Evolutionary conservation across 2,329 filamentous ascomycete genomes (phyloP).

Genomic region (Apiospora aurea): DNA sequence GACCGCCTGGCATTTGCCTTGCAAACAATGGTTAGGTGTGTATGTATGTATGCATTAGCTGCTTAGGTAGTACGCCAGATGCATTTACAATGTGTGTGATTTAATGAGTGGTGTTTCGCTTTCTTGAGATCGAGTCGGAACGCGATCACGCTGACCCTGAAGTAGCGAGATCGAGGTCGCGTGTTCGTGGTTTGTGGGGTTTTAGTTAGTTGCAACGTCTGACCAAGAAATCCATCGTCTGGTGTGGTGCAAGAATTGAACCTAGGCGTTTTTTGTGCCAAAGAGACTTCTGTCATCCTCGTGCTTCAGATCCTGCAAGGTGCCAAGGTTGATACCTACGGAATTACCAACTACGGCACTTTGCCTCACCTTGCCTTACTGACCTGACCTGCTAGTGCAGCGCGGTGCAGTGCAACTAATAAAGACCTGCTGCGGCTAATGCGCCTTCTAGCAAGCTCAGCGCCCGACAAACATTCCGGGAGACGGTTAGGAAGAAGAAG

Average conservation of each 20-base stretch:
- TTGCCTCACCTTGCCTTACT: neutral
- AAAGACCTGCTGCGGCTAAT: neutral
- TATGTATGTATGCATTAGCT: neutral
- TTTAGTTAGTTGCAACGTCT: slow-evolving; percentile 19
- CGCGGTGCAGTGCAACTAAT: neutral
- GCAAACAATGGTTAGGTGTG: neutral
- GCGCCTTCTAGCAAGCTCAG: neutral
- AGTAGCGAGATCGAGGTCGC: slow-evolving; percentile 2
- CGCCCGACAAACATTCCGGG: neutral
- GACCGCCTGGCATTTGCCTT: neutral
- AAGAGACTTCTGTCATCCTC: slow-evolving; percentile 15
- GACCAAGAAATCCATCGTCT: neutral
- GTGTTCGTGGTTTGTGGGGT: slow-evolving; percentile 18
- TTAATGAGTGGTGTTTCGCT: neutral
- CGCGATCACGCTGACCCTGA: neutral
- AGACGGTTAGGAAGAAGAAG: neutral
- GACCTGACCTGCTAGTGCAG: neutral
- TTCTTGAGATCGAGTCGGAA: neutral
- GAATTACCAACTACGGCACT: neutral
- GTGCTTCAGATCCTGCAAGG: slow-evolving; percentile 18
- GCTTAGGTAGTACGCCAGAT: neutral
- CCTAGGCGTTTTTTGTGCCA: neutral
- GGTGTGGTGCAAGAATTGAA: neutral
- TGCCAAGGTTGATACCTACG: slow-evolving; percentile 9
- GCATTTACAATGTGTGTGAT: neutral